Evolutionary conservation across 805 yeast genomes (phyloP), one percentile per base, ranked within the genome.

Genomic region (Saccharomycopsis selenospora): DNA sequence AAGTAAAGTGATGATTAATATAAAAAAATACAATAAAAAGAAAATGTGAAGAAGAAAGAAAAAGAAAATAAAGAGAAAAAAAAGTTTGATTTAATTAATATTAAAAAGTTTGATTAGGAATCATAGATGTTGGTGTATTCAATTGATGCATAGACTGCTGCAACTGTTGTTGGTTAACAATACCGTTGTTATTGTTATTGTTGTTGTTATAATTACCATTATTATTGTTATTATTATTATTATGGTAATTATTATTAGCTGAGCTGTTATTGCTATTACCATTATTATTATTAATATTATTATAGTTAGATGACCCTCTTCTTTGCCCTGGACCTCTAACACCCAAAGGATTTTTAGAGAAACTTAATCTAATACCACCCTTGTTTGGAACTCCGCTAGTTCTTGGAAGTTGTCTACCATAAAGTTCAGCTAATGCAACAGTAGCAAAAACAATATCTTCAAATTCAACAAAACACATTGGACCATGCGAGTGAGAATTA

Each of bases 401-500:
- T 60, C 96, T 76, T 26, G 95, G 95, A 59, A 93, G 73, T 8
- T 93, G 88, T 54, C 93, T 75, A 13, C 99, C 99, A 62, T 93
- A 93, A 43, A 93, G 70, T 66, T 90, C 96, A 27, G 95, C 95
- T 51, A 93, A 71, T 0, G 98, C 97, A 59, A 87, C 75, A 1
- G 98, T 88, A 1, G 99, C 99, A 66, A 79, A 84, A 2, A 85
- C 82, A 46, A 93, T 95, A 64, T 91, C 97, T 58, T 93, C 99
- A 69, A 93, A 93, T 70, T 93, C 99, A 47, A 93, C 99, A 72
- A 93, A 93, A 66, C 99, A 93, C 98, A 93, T 93, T 48, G 99
- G 99, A 3, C 99, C 98, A 67, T 85, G 95, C 56, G 77, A 76
- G 40, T 72, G 70, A 1, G 48, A 45, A 43, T 63, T 46, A 20